Base-by-base conservation (phyloP, 1,139 yeast genomes). In the Lodderomyces pseudojiufengensis region DNA sequence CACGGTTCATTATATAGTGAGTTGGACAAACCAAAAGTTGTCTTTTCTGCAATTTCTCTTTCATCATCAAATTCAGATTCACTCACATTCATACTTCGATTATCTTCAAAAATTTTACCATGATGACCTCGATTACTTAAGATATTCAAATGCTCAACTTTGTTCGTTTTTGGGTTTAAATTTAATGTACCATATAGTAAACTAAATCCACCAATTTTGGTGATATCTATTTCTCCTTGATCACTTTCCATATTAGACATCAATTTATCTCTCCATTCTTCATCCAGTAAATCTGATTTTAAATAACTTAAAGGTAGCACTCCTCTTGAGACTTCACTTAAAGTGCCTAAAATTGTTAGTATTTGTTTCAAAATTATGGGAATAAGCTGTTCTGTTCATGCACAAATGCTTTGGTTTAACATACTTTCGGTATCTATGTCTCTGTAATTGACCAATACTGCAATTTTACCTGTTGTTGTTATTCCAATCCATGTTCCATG, bases 401-500 rank as follows among this genome's bases (percentile, higher is more conserved):
- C n/a, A n/a, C n/a, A n/a, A n/a, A n/a, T n/a, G n/a, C n/a, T 21
- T 9, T 5, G 9, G n/a, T 18, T 13, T 28, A 38, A 57, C 62
- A 40, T 51, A 57, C 61, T 40, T 18, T 39, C 37, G 14, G 45
- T 40, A 27, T 54, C 57, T 3, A 48, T 44, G 51, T 76, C 81
- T 52, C 86, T 64, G 50, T 76, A 80, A 54, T 92, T 92, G 14
- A 92, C 79, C 29, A 92, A 65, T 2, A 84, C 84, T 0, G 95
- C 85, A 2, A 90, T 44, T 40, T 76, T 71, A 0, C 94, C 94
- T 3, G 53, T 56, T 23, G 64, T 64, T 32, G 79, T 73, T 2
- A 84, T 73, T 0, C 96, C 97, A 2, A 87, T 76, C 98, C 98
- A 92, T 0, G 97, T 85, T 0, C 98, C 97, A 48, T 78, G 87